Conservation (phyloP, 768 basidiomycete genomes). For the Hydnum rufescens region DNA sequence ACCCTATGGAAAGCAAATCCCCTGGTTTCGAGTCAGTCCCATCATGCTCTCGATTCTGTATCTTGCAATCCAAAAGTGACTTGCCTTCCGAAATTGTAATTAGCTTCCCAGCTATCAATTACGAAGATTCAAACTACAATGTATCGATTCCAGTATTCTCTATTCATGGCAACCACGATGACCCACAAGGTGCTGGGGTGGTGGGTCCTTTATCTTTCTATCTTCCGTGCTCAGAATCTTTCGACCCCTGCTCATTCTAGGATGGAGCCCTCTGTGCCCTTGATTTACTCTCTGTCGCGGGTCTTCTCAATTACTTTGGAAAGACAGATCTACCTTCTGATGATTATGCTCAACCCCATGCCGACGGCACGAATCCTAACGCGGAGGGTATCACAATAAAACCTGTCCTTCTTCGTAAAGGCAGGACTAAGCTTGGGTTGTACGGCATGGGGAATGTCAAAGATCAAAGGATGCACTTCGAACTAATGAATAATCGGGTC, state of each 20-base stretch:
- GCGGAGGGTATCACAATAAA: conserved; percentile 55
- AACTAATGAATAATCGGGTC: conserved; percentile 81
- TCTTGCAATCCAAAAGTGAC: conserved; percentile 4
- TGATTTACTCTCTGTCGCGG: conserved; percentile 83
- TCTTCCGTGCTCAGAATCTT: background rate
- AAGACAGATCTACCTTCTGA: conserved; percentile 68
- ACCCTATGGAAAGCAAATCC: conserved; percentile 79
- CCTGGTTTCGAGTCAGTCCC: conserved; percentile 56
- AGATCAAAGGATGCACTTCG: conserved; percentile 91
- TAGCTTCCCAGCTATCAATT: conserved; percentile 93
- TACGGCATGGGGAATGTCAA: conserved; percentile 96
- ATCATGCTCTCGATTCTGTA: background rate
- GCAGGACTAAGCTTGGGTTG: conserved; percentile 66
- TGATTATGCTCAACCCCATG: conserved; percentile 28
- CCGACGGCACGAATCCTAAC: conserved; percentile 11
- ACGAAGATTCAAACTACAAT: conserved; percentile 92
- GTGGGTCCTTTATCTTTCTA: conserved; percentile 26
- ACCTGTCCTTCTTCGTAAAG: conserved; percentile 82
- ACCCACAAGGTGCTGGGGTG: conserved; percentile 87
- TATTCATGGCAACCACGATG: conserved; percentile 98
- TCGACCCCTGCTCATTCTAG: conserved; percentile 26
- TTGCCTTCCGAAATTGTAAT: background rate
- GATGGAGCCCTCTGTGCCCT: conserved; percentile 91
- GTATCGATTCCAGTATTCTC: conserved; percentile 95
- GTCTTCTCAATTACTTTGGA: conserved; percentile 94